These are phyloP conservation scores for Iberis pinnata DNA, from an alignment of 345 rosid genomes.

Conservation along the genomic window DNA sequence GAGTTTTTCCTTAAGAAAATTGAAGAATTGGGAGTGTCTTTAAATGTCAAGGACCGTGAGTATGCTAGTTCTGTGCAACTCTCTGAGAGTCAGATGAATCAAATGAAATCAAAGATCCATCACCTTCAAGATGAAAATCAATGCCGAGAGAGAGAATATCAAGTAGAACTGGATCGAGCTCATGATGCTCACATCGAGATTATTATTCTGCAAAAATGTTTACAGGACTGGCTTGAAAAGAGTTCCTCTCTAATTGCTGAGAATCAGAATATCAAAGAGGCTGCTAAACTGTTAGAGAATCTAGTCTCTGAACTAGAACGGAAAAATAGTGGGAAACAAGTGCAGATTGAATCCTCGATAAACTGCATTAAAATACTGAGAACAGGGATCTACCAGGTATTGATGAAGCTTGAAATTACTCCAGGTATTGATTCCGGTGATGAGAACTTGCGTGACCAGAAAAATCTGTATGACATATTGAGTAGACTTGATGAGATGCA, in stretches of 20 bases:
- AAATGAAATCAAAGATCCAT: constrained; percentile 48
- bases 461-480: constrained; percentile 33
- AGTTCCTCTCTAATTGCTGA: constrained; percentile 47
- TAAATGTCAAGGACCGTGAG: constrained; percentile 50
- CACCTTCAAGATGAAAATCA: constrained; percentile 50
- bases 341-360: constrained; percentile 48
- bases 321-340: constrained; percentile 46
- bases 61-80: constrained; percentile 40
- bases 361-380: constrained; percentile 47
- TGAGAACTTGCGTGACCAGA: constrained; percentile 40
- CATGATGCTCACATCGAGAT: constrained; percentile 52
- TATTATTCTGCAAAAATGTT: constrained; percentile 57
- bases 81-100: constrained; percentile 39
- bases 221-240: constrained; percentile 57
- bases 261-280: constrained; percentile 46
- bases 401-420: constrained; percentile 42
- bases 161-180: constrained; percentile 59
- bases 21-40: constrained; percentile 39
- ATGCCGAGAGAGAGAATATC: constrained; percentile 51
- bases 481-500: constrained; percentile 51
- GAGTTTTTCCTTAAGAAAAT: constrained; percentile 45
- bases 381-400: constrained; percentile 44
- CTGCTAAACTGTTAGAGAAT: constrained; percentile 51
- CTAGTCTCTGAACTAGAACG: constrained; percentile 47
- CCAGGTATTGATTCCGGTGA: constrained; percentile 30